Percentiles rank a stretch among this genome's conserved stretches.
Conservation (phyloP, 2,329 filamentous ascomycete species). For the Trichoderma sp. region DNA sequence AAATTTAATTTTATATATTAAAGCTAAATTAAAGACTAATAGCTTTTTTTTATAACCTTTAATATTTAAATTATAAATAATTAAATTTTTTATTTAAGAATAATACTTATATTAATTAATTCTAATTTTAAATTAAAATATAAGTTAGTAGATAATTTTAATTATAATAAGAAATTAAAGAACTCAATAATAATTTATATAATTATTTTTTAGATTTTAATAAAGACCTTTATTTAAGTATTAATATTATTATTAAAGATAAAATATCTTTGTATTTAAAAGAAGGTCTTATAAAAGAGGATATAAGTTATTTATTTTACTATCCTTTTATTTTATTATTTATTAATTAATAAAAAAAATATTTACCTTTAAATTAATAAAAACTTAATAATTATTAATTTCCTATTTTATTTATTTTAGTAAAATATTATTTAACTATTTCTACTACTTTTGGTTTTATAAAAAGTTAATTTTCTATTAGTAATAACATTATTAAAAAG, state of each 20-base stretch:
- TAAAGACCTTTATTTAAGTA: neutral
- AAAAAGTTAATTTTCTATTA: neutral
- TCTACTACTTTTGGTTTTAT: too few relatives aligned
- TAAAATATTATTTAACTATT: neutral
- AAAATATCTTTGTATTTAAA: neutral
- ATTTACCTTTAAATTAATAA: too few relatives aligned
- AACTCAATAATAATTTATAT: too few relatives aligned
- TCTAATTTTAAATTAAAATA: neutral
- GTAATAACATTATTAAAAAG: neutral
- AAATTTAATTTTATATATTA: too few relatives aligned
- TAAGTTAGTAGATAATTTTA: neutral
- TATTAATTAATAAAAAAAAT: too few relatives aligned
- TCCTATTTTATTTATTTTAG: neutral
- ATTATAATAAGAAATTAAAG: neutral
- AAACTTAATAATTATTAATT: neutral
- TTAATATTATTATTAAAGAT: neutral
- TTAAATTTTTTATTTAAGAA: too few relatives aligned
- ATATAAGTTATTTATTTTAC: too few relatives aligned
- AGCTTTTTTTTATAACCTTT: too few relatives aligned
- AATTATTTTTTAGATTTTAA: neutral
- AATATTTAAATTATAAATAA: too few relatives aligned
- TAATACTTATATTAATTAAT: too few relatives aligned
- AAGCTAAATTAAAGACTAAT: too few relatives aligned
- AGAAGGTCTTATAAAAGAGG: neutral
- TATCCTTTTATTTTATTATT: too few relatives aligned